Percentiles rank a stretch among this genome's conserved stretches.
Conservation (phyloP, 176 grass and related monocot genomes). For the Metroxylon sagu region DNA sequence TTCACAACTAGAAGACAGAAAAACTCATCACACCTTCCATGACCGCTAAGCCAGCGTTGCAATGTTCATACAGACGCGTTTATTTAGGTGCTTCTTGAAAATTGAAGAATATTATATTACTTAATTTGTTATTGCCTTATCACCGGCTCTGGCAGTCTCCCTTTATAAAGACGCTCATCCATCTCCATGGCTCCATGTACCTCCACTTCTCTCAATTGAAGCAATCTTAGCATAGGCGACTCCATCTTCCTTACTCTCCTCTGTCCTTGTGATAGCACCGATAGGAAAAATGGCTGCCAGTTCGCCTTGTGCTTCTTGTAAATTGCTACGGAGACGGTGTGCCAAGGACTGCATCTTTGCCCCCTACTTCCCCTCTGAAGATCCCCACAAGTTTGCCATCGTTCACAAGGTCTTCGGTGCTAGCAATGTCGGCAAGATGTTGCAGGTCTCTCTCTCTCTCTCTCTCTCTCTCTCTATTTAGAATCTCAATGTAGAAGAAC, state of each 20-base stretch:
- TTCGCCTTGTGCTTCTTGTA: constrained; percentile 75
- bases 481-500: no score
- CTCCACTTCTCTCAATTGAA: no score
- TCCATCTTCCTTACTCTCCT: no score
- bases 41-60: constrained; percentile 12
- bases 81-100: constrained; percentile 48
- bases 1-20: no score
- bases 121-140: background rate
- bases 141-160: no score
- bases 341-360: constrained; percentile 92
- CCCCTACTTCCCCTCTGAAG: constrained; percentile 83
- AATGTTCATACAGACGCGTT: constrained; percentile 16
- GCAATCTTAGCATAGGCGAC: no score
- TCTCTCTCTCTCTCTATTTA: background rate
- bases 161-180: no score
- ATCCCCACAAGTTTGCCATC: constrained; percentile 88
- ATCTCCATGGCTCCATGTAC: no score
- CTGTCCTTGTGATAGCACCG: no score
- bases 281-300: background rate
- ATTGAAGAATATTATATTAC: constrained; percentile 14
- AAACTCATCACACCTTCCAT: background rate
- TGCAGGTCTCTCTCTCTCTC: constrained; percentile 37
- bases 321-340: constrained; percentile 71
- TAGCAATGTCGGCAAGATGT: constrained; percentile 91
- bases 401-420: constrained; percentile 92